These are phyloP conservation scores for Serendipita vermifera DNA, from an alignment of 768 basidiomycete genomes.

Conservation along the genomic window DNA sequence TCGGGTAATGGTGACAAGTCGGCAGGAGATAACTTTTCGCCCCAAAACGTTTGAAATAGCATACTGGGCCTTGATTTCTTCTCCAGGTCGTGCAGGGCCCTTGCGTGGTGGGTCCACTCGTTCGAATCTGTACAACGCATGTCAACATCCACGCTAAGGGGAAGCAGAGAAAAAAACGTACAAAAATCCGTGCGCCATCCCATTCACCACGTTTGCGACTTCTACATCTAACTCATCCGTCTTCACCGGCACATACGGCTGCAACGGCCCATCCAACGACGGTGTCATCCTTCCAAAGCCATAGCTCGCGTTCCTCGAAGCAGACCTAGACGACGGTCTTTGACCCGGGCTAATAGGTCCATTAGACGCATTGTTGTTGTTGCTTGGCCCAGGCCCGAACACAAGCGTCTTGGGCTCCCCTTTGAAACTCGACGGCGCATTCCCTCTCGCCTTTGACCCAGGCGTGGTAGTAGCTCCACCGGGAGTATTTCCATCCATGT, in stretches of 20 bases:
- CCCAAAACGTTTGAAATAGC: constrained; percentile 61
- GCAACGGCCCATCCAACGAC: constrained; percentile 38
- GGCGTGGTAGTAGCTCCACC: constrained; percentile 28
- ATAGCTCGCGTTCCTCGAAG: constrained; percentile 24
- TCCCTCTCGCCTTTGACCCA: constrained; percentile 27
- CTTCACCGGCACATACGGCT: constrained; percentile 53
- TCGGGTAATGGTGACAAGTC: constrained; percentile 65
- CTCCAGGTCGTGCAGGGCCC: constrained; percentile 50
- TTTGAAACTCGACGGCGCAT: constrained; percentile 65
- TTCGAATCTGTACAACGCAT: constrained; percentile 31
- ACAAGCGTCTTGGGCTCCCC: constrained; percentile 18
- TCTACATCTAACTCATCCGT: constrained; percentile 75
- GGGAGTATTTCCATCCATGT: constrained; percentile 16
- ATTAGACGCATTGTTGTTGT: background rate
- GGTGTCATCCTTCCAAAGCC: constrained; percentile 48
- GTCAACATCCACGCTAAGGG: background rate
- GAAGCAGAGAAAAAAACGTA: background rate
- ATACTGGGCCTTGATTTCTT: constrained; percentile 76
- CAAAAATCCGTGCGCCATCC: constrained; percentile 60
- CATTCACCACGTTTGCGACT: constrained; percentile 62
- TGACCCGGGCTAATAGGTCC: background rate
- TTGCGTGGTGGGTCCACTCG: constrained; percentile 68
- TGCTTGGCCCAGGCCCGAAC: background rate
- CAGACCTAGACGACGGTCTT: constrained; percentile 13
- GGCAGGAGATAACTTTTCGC: constrained; percentile 63